phyloP scores from a whole-genome alignment of 2,329 filamentous ascomycete species.

The Fusarium fujikuroi region DNA sequence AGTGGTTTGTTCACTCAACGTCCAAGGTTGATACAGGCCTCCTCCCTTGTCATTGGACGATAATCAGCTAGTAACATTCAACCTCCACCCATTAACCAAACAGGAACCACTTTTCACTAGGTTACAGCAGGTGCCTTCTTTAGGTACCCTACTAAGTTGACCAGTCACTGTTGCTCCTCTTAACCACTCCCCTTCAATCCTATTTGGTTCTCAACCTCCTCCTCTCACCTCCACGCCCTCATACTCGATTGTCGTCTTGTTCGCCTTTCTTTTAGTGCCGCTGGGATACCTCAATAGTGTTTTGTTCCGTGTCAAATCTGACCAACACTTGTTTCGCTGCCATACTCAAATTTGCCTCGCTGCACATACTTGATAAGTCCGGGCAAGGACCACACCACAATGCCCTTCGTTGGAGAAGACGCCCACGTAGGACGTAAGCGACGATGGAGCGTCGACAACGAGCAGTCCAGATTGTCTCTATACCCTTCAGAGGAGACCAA shows the following conservation, averaged over 20 bases:
- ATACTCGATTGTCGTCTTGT: not conserved
- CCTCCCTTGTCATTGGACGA: conserved; percentile 4
- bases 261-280: not conserved
- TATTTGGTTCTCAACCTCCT: conserved; percentile 7
- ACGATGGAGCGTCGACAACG: conserved; percentile 47
- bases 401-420: conserved; percentile 52
- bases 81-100: conserved; percentile 14
- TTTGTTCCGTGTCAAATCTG: not conserved
- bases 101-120: conserved; percentile 24
- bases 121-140: conserved; percentile 26
- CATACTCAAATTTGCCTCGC: conserved; percentile 18
- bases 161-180: conserved; percentile 22
- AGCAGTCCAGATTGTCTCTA: conserved; percentile 38
- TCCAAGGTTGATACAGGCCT: not conserved
- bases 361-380: conserved; percentile 20
- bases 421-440: conserved; percentile 50
- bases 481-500: conserved; percentile 42
- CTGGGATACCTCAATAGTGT: not conserved
- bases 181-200: conserved; percentile 19
- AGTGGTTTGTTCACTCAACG: not conserved
- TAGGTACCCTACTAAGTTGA: not conserved
- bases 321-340: not conserved
- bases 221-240: conserved; percentile 13
- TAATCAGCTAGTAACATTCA: conserved; percentile 5
- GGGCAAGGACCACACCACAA: conserved; percentile 39